Percentiles rank a stretch among this genome's conserved stretches.
Conservation (phyloP, 2,329 filamentous ascomycete genomes). For the Cytospora paraplurivora region DNA sequence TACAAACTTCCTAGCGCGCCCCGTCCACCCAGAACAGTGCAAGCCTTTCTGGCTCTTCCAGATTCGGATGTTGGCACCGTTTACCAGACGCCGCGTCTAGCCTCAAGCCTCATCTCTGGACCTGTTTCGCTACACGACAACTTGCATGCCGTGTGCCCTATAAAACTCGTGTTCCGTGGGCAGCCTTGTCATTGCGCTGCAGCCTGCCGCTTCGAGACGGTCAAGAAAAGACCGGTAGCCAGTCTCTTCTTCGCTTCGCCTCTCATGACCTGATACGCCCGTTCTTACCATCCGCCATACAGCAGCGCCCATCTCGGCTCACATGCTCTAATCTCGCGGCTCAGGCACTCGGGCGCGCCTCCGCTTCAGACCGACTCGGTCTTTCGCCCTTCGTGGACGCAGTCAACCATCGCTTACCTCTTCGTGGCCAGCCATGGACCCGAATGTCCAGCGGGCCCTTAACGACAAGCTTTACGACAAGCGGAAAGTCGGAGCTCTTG, state of each 20-base stretch:
- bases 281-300: background rate
- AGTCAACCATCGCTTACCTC: background rate
- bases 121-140: background rate
- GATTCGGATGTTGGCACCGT: background rate
- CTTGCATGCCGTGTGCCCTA: background rate
- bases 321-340: background rate
- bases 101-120: background rate
- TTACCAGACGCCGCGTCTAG: background rate
- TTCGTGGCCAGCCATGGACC: slow-evolving; percentile 66
- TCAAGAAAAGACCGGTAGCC: background rate
- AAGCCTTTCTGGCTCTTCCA: background rate
- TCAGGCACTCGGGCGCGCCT: background rate
- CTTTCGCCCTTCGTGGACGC: background rate
- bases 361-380: background rate
- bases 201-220: background rate
- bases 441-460: slow-evolving; percentile 82
- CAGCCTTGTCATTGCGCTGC: background rate
- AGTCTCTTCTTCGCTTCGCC: background rate
- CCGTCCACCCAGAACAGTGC: background rate
- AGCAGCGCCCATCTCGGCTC: background rate
- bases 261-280: background rate
- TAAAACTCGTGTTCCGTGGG: background rate
- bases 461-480: slow-evolving; percentile 99
- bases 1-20: background rate
- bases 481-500: slow-evolving; percentile 91